Conservation (phyloP, 1,284 basidiomycete species). For the Polyporus tsugae region DNA sequence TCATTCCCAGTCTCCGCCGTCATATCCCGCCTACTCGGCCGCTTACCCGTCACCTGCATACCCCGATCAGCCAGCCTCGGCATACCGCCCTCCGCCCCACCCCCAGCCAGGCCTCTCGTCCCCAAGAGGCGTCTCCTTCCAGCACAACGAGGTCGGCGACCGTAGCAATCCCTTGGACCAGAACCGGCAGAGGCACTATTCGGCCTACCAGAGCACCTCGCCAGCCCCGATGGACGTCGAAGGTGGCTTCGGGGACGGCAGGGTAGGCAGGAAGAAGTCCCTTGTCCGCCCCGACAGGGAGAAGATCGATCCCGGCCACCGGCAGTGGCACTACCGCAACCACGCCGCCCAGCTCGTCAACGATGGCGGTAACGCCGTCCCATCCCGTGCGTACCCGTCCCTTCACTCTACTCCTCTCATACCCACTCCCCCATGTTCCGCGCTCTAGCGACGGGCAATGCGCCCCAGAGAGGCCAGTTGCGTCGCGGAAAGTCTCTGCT, state of each 20-base stretch:
- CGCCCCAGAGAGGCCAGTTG: constrained; percentile 69
- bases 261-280: constrained; percentile 87
- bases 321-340: constrained; percentile 95
- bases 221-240: constrained; percentile 57
- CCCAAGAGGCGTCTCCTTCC: constrained; percentile 66
- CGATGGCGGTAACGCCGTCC: constrained; percentile 76
- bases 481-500: constrained; percentile 89
- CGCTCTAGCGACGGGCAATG: constrained; percentile 81
- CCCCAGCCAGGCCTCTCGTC: background rate
- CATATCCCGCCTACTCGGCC: constrained; percentile 24
- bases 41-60: constrained; percentile 37
- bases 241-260: constrained; percentile 51
- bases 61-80: constrained; percentile 38
- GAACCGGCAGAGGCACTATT: constrained; percentile 54
- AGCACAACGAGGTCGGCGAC: constrained; percentile 72
- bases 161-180: constrained; percentile 62
- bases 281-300: constrained; percentile 95
- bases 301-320: constrained; percentile 95
- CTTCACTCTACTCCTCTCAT: constrained; percentile 14
- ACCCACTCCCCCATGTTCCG: constrained; percentile 18
- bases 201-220: constrained; percentile 61
- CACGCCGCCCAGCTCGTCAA: constrained; percentile 87
- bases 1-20: constrained; percentile 37
- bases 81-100: constrained; percentile 36
- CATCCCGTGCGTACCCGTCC: constrained; percentile 71